phyloP scores from a whole-genome alignment of 1,139 yeast genomes.

The Nadsonia commutata region DNA sequence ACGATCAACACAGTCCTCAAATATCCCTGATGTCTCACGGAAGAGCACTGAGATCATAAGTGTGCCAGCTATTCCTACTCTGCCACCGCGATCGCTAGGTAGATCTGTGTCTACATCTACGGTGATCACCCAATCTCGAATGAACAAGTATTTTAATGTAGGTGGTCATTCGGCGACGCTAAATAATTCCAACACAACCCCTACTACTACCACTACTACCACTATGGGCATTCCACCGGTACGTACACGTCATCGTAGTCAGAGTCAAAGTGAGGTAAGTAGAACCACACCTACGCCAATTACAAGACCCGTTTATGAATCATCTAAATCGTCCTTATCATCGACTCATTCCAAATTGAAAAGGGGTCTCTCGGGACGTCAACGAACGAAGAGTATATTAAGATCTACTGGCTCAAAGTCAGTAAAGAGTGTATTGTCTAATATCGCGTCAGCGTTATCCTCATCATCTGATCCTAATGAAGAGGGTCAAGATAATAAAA shows the following conservation, averaged over 20 bases:
- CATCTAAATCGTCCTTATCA: not conserved
- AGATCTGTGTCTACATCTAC: not conserved
- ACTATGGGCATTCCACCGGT: too few relatives aligned
- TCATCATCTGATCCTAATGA: too few relatives aligned
- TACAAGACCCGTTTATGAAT: not conserved
- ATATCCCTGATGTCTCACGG: too few relatives aligned
- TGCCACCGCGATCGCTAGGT: not conserved
- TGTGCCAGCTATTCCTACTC: not conserved
- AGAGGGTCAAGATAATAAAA: constrained; percentile 4
- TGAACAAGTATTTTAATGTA: too few relatives aligned
- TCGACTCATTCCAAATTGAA: not conserved
- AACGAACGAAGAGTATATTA: constrained; percentile 1
- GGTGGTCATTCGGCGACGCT: too few relatives aligned
- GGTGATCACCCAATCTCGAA: too few relatives aligned
- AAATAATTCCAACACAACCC: too few relatives aligned
- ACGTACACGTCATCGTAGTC: not conserved
- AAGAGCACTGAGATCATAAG: too few relatives aligned
- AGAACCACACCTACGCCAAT: constrained; percentile 3
- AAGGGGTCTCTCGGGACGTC: constrained; percentile 5
- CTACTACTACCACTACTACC: too few relatives aligned
- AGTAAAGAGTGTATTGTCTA: constrained; percentile 1
- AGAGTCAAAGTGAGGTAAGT: not conserved
- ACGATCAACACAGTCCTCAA: too few relatives aligned
- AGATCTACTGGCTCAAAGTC: constrained; percentile 1
- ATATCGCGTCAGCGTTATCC: too few relatives aligned